Percentiles rank a stretch among this genome's conserved stretches.
These are phyloP conservation scores for Zancudomyces culisetae DNA, from an alignment of 371 early-diverging fungal genomes.

Conservation along the genomic window DNA sequence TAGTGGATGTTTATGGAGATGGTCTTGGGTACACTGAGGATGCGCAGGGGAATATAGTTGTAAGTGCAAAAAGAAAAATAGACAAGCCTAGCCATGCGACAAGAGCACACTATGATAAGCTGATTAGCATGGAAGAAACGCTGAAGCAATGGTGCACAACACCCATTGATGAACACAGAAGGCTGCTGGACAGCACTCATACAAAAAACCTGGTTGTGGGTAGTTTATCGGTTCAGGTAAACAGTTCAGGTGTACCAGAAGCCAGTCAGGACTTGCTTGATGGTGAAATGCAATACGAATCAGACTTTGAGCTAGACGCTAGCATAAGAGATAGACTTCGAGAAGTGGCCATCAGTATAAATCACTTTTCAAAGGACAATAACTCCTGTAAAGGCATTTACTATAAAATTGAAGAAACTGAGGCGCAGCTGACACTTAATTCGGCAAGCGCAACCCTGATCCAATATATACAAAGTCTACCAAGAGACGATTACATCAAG, in stretches of 20 bases:
- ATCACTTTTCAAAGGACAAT: background rate
- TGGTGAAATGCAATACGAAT: background rate
- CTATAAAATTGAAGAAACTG: conserved; percentile 6
- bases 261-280: background rate
- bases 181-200: background rate
- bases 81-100: conserved; percentile 8
- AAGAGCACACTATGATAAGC: conserved; percentile 16
- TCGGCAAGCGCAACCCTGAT: conserved; percentile 13
- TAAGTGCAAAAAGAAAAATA: background rate
- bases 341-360: background rate
- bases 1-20: background rate
- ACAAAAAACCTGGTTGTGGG: background rate
- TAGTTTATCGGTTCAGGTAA: background rate
- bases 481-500: conserved; percentile 13
- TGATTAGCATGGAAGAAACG: conserved; percentile 16
- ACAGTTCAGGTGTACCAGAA: background rate
- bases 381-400: background rate
- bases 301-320: background rate
- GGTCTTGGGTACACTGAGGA: background rate
- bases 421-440: conserved; percentile 17
- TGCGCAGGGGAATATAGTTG: background rate
- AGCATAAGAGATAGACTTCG: background rate
- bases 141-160: conserved; percentile 18
- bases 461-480: conserved; percentile 19
- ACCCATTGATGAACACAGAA: background rate